These are phyloP conservation scores for Cladosporium sphaerospermum DNA, from an alignment of 2,329 filamentous ascomycete species.

Conservation along the genomic window DNA sequence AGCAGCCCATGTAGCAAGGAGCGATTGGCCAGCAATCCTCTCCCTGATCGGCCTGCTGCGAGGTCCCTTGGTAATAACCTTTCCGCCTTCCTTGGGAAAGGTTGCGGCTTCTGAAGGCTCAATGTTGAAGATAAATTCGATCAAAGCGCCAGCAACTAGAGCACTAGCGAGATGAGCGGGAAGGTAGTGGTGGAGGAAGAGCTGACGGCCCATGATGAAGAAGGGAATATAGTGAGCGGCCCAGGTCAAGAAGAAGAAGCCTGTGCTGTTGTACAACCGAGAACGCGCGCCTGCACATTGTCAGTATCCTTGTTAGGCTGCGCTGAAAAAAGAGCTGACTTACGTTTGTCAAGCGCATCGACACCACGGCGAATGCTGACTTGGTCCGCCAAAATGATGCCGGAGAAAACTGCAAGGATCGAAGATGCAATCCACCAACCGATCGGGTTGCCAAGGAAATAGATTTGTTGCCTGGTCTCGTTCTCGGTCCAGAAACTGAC, in stretches of 20 bases:
- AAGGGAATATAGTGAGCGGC: slow-evolving; percentile 96
- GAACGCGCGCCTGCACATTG: slow-evolving; percentile 66
- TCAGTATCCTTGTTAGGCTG: background rate
- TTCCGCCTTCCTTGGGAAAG: slow-evolving; percentile 34
- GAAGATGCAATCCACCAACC: slow-evolving; percentile 97
- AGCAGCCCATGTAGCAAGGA: slow-evolving; percentile 74
- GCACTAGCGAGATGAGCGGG: slow-evolving; percentile 88
- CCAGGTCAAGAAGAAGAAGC: slow-evolving; percentile 98
- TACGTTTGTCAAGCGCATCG: slow-evolving; percentile 87
- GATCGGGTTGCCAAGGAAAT: slow-evolving; percentile 93
- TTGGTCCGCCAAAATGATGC: slow-evolving; percentile 88
- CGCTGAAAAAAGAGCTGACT: slow-evolving; percentile 40
- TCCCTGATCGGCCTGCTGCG: slow-evolving; percentile 73
- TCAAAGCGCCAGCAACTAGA: slow-evolving; percentile 80
- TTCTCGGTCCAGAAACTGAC: slow-evolving; percentile 99
- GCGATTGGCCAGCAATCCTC: slow-evolving; percentile 70
- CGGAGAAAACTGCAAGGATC: slow-evolving; percentile 85
- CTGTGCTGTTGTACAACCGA: slow-evolving; percentile 94
- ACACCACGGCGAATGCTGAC: slow-evolving; percentile 86
- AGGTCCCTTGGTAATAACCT: slow-evolving; percentile 30
- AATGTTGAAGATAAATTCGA: slow-evolving; percentile 94
- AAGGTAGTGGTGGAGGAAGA: slow-evolving; percentile 97
- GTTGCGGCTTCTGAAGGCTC: slow-evolving; percentile 62
- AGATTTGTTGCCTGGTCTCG: slow-evolving; percentile 92
- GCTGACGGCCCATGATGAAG: slow-evolving; percentile 94